These are phyloP conservation scores for Ascochyta viciae-villosae DNA, from an alignment of 2,329 filamentous ascomycete species.

Conservation along the genomic window DNA sequence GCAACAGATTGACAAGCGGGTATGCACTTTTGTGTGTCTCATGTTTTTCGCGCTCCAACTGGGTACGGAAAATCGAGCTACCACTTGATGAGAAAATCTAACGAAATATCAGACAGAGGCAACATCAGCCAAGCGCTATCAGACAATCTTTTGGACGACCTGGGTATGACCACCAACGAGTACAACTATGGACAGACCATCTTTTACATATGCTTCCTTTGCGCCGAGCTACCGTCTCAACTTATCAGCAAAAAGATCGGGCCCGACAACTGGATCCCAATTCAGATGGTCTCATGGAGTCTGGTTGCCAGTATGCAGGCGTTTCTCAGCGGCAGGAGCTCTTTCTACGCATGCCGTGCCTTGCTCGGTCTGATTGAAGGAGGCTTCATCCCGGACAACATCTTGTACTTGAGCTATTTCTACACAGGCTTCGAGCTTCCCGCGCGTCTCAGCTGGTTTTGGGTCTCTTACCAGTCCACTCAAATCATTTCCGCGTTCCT, in stretches of 20 bases:
- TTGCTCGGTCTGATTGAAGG: conserved; percentile 55
- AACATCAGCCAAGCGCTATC: conserved; percentile 52
- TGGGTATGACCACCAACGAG: conserved; percentile 46
- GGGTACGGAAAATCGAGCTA: background rate
- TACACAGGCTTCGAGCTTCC: conserved; percentile 76
- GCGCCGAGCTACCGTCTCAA: conserved; percentile 56
- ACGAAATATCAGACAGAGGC: conserved; percentile 46
- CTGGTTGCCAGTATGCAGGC: conserved; percentile 71
- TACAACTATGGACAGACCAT: conserved; percentile 55
- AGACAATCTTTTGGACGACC: conserved; percentile 45
- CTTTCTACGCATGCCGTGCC: conserved; percentile 54
- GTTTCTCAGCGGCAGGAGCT: conserved; percentile 61
- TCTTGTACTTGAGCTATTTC: conserved; percentile 76
- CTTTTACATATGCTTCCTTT: conserved; percentile 84
- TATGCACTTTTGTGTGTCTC: conserved; percentile 60
- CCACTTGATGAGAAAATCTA: no score
- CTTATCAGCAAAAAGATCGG: conserved; percentile 57
- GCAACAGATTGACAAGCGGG: conserved; percentile 57
- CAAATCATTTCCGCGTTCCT: conserved; percentile 64
- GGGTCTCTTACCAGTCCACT: conserved; percentile 68
- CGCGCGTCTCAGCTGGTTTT: conserved; percentile 72
- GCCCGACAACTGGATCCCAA: conserved; percentile 55
- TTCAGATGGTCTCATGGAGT: conserved; percentile 54
- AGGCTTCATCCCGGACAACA: conserved; percentile 68
- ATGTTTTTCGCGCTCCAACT: conserved; percentile 57